Base-by-base conservation (phyloP, 1,284 basidiomycete genomes). In the Cutaneotrichosporon daszewskae region DNA sequence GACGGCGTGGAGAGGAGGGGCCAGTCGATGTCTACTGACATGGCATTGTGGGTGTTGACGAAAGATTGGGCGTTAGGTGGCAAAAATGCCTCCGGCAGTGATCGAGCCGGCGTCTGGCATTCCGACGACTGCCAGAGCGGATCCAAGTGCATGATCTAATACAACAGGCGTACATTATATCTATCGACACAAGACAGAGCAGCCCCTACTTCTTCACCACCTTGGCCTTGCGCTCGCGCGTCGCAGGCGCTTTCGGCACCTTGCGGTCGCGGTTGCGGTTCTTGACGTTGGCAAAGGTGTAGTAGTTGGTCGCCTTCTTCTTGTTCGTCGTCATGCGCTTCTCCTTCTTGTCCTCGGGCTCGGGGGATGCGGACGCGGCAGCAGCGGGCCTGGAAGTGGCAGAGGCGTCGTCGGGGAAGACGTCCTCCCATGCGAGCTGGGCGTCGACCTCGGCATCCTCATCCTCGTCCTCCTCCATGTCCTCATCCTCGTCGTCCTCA, bases 291-390 rank as follows among this genome's bases (percentile, higher is more conserved):
- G 85, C 79, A 36, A 66, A 77, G 7, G 84, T 82, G 74, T 89
- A 96, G 76, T 91, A 98, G 74, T 97, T 97, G 47, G 79, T 78
- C 14, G 87, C 81, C 72, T 89, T 92, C 74, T 82, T 84, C 85
- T 94, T 95, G 75, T 83, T 87, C 2, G 90, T 94, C 55, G 80
- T 92, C 85, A 90, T 85, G 18, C 90, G 83, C 22, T 77, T 64
- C 54, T 78, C 84, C 70, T 88, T 89, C 16, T 49, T 25, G 17
- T 53, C 62, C 5, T 59, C 52, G 16, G 54, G 56, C 16, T 61
- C 59, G 13, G 57, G 60, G 11, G 29, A 27, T 19, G 39, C 43
- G 26, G 35, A 33, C 13, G 59, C 60, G 4, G 59, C 59, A 18
- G 53, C 54, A 1, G 54, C 57, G 4, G 51, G 59, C 0, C 53